Evolutionary conservation across 805 yeast species (phyloP).

Genomic region (Isabelozyma pseudorhagii): DNA sequence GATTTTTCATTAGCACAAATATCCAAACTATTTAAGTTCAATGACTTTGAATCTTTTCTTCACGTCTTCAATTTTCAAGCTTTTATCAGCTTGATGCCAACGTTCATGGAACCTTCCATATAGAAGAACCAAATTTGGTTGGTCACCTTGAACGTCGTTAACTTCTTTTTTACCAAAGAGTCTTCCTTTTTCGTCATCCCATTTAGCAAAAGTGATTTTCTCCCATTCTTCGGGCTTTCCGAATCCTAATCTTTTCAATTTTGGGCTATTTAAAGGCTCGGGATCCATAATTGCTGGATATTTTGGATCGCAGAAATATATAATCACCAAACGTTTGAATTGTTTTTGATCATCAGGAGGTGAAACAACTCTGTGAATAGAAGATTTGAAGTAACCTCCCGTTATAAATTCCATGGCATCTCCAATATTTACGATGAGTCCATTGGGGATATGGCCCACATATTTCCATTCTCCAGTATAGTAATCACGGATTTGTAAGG

Average conservation of each 20-base stretch:
- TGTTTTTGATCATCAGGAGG: slow-evolving; percentile 42
- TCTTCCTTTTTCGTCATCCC: slow-evolving; percentile 27
- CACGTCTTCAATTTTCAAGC: slow-evolving; percentile 24
- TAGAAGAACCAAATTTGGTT: slow-evolving; percentile 10
- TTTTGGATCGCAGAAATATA: slow-evolving; percentile 42
- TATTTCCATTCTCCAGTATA: slow-evolving; percentile 36
- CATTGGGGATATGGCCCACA: slow-evolving; percentile 36
- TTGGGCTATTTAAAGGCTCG: slow-evolving; percentile 35
- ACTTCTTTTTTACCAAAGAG: slow-evolving; percentile 13
- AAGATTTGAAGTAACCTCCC: slow-evolving; percentile 46
- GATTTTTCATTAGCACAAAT: not conserved
- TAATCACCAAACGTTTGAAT: slow-evolving; percentile 35
- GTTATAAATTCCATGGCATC: slow-evolving; percentile 40
- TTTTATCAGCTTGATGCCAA: slow-evolving; percentile 15
- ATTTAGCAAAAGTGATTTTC: slow-evolving; percentile 34
- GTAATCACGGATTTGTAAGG: slow-evolving; percentile 38
- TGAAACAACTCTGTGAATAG: slow-evolving; percentile 46
- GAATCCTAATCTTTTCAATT: slow-evolving; percentile 29
- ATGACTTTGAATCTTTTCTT: slow-evolving; percentile 20
- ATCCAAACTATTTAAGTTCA: slow-evolving; percentile 6
- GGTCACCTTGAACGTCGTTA: slow-evolving; percentile 11
- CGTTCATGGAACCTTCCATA: slow-evolving; percentile 19
- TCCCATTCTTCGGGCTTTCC: slow-evolving; percentile 29
- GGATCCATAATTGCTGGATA: slow-evolving; percentile 38
- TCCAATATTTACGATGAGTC: slow-evolving; percentile 40